phyloP scores from a whole-genome alignment of 2,329 filamentous ascomycete genomes.

The Triangularia verruculosa region DNA sequence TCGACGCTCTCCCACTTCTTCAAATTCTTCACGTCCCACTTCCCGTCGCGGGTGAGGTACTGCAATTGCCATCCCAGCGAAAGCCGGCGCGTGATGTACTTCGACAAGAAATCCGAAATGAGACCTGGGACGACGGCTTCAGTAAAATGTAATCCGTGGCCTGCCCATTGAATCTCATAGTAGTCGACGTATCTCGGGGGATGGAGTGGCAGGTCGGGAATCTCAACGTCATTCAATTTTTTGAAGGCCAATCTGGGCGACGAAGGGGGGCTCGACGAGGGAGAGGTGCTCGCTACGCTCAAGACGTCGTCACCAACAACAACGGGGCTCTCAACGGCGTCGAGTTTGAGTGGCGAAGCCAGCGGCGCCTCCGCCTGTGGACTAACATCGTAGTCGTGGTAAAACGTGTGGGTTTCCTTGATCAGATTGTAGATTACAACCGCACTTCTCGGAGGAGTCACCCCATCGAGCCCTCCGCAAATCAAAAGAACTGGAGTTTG shows the following conservation, averaged over 20 bases:
- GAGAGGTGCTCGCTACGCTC: neutral
- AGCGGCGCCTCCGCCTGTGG: no score
- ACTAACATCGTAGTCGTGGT: no score
- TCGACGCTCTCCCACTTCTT: conserved; percentile 81
- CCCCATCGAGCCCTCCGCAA: conserved; percentile 70
- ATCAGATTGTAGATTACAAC: conserved; percentile 59
- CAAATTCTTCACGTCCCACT: conserved; percentile 98
- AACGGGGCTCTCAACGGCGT: no score
- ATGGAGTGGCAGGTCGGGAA: conserved; percentile 48
- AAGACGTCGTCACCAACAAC: conserved; percentile 11
- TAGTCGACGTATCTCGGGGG: conserved; percentile 61
- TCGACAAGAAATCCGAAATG: conserved; percentile 76
- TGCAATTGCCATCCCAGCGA: conserved; percentile 88
- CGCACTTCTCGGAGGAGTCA: conserved; percentile 71
- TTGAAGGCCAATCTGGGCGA: neutral
- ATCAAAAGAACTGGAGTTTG: conserved; percentile 74
- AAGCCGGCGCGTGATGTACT: conserved; percentile 72
- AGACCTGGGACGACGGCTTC: conserved; percentile 76
- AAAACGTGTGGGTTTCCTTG: conserved; percentile 24
- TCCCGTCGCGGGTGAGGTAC: conserved; percentile 82
- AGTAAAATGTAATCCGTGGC: conserved; percentile 81
- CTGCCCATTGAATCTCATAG: conserved; percentile 68
- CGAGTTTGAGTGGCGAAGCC: neutral
- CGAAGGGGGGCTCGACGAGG: neutral
- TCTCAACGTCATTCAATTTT: conserved; percentile 10